Evolutionary conservation across 345 rosid genomes (phyloP).

Genomic region (Populus davidiana): DNA sequence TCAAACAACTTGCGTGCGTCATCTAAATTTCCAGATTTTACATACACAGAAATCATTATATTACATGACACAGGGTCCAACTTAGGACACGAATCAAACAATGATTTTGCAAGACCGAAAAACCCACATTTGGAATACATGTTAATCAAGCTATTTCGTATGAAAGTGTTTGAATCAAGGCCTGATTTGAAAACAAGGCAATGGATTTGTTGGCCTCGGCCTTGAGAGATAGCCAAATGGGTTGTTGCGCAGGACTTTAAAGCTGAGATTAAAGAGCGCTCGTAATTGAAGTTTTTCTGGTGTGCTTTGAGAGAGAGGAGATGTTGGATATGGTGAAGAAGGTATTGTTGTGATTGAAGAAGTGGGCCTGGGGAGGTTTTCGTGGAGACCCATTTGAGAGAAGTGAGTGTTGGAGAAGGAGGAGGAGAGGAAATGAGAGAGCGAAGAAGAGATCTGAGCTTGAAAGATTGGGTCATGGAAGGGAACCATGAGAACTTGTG

Average conservation of each 20-base stretch:
- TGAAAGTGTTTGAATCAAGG: conserved; percentile 52
- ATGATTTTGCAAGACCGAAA: conserved; percentile 46
- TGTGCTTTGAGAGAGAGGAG: neutral
- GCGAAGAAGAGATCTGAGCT: conserved; percentile 18
- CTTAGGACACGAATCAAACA: conserved; percentile 34
- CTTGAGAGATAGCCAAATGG: conserved; percentile 25
- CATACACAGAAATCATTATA: conserved; percentile 61
- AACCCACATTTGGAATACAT: conserved; percentile 65
- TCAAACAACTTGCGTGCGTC: conserved; percentile 65
- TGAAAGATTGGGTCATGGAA: conserved; percentile 42
- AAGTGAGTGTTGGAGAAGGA: neutral
- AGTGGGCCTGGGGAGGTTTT: neutral
- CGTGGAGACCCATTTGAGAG: conserved; percentile 41
- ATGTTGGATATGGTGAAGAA: neutral
- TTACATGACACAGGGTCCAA: conserved; percentile 58
- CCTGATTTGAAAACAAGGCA: conserved; percentile 51
- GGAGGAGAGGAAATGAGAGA: conserved; percentile 9
- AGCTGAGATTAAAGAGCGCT: conserved; percentile 51
- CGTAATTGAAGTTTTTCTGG: conserved; percentile 12
- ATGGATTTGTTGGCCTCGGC: conserved; percentile 51
- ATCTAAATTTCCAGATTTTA: conserved; percentile 38
- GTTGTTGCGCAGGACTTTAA: conserved; percentile 53
- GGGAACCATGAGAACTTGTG: conserved; percentile 29
- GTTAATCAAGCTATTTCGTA: conserved; percentile 66
- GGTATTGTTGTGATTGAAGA: neutral